Evolutionary conservation across 176 grass and related monocot species (phyloP).

Genomic region (Ensete glaucum): DNA sequence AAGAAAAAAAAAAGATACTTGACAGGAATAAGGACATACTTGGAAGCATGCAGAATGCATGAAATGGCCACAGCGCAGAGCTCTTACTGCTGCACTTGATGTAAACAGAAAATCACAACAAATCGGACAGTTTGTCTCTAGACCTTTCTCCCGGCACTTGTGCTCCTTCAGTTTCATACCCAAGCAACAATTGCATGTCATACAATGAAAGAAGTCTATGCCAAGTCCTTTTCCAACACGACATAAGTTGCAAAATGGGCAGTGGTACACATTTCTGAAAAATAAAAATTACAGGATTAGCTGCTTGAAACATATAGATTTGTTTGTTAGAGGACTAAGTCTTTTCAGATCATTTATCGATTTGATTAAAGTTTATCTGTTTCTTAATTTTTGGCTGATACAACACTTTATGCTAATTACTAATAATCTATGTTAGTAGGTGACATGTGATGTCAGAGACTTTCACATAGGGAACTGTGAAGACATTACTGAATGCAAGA

Average conservation of each 20-base stretch:
- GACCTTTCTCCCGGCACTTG: slow-evolving; percentile 72
- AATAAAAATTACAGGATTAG: slow-evolving; percentile 16
- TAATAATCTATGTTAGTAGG: too few species aligned
- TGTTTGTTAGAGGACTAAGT: not conserved
- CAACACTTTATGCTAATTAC: not conserved
- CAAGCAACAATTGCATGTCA: slow-evolving; percentile 96
- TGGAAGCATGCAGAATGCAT: slow-evolving; percentile 96
- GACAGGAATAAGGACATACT: slow-evolving; percentile 25
- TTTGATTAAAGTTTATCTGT: not conserved
- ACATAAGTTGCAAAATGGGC: slow-evolving; percentile 89
- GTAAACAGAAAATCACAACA: slow-evolving; percentile 83
- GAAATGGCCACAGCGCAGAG: slow-evolving; percentile 88
- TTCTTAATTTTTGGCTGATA: not conserved
- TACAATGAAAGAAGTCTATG: slow-evolving; percentile 87
- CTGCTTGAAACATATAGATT: slow-evolving; percentile 1
- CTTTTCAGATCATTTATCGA: not conserved
- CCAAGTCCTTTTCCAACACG: slow-evolving; percentile 77
- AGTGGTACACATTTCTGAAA: slow-evolving; percentile 80
- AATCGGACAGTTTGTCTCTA: slow-evolving; percentile 88
- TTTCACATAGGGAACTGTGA: not conserved
- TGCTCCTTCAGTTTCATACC: slow-evolving; percentile 65
- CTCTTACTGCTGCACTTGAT: slow-evolving; percentile 68
- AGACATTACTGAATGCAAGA: not conserved
- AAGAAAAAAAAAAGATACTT: not conserved
- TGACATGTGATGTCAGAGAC: not conserved